These are phyloP conservation scores for Dionaea muscipula DNA, from an alignment of 179 eudicot species.

Conservation along the genomic window DNA sequence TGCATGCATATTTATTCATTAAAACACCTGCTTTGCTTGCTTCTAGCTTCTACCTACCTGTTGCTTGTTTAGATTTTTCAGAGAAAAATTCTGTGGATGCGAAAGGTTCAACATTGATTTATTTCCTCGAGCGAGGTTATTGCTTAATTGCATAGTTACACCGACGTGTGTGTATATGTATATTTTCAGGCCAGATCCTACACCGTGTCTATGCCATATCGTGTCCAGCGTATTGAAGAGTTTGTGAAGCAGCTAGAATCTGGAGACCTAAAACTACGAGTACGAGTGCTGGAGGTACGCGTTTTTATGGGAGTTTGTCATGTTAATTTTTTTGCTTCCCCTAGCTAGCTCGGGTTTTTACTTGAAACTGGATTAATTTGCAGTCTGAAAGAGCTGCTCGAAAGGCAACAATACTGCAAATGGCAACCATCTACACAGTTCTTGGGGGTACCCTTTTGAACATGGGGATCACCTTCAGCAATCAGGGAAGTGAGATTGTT, in stretches of 20 bases:
- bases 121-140: no score
- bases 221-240: constrained; percentile 86
- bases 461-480: constrained; percentile 62
- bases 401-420: constrained; percentile 80
- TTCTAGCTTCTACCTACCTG: no score
- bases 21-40: no score
- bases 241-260: constrained; percentile 77
- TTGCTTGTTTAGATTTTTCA: not conserved
- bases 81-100: no score
- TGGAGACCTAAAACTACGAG: constrained; percentile 90
- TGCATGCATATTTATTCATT: no score
- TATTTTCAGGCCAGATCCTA: constrained; percentile 62
- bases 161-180: not conserved
- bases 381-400: constrained; percentile 98
- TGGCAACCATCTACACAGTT: constrained; percentile 92
- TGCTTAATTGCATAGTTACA: no score
- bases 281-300: constrained; percentile 88
- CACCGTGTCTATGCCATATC: constrained; percentile 88
- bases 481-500: constrained; percentile 53
- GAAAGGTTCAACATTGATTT: no score
- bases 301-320: not conserved
- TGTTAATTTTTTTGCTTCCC: not conserved
- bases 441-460: constrained; percentile 70
- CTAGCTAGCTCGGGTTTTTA: no score
- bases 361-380: not conserved